phyloP scores from a whole-genome alignment of 2,329 filamentous ascomycete genomes.

The Conoideocrella luteorostrata region DNA sequence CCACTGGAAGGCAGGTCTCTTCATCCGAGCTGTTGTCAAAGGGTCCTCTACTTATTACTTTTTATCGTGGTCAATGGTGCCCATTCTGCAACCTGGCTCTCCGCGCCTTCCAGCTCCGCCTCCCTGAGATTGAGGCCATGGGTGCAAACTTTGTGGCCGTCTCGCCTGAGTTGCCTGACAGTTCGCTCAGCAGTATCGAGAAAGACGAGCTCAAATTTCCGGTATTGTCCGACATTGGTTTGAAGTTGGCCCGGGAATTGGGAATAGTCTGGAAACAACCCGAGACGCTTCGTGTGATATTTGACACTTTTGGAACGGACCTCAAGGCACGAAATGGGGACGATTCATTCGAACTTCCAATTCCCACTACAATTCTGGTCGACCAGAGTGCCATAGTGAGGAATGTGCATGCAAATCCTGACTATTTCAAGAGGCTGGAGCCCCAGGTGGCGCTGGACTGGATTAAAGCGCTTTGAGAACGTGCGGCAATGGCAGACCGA shows the following conservation, averaged over 20 bases:
- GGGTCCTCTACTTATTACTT: constrained; percentile 33
- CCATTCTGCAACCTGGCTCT: constrained; percentile 38
- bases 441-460: constrained; percentile 26
- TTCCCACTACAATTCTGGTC: constrained; percentile 33
- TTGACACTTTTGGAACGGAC: constrained; percentile 8
- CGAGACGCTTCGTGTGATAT: constrained; percentile 19
- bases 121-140: constrained; percentile 27
- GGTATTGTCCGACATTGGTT: constrained; percentile 31
- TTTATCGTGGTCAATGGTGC: constrained; percentile 41
- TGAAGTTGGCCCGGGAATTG: constrained; percentile 27
- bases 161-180: constrained; percentile 22
- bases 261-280: constrained; percentile 28
- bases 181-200: constrained; percentile 28
- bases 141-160: constrained; percentile 36
- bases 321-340: constrained; percentile 26
- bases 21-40: constrained; percentile 23
- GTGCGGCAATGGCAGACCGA: no score
- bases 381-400: constrained; percentile 27
- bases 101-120: constrained; percentile 26
- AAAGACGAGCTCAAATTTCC: constrained; percentile 27
- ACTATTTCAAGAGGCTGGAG: constrained; percentile 31
- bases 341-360: constrained; percentile 29
- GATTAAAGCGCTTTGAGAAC: constrained; percentile 24
- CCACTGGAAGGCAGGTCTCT: constrained; percentile 25
- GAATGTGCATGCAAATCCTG: constrained; percentile 29